phyloP scores from a whole-genome alignment of 768 basidiomycete species.

The Cystofilobasidium macerans region DNA sequence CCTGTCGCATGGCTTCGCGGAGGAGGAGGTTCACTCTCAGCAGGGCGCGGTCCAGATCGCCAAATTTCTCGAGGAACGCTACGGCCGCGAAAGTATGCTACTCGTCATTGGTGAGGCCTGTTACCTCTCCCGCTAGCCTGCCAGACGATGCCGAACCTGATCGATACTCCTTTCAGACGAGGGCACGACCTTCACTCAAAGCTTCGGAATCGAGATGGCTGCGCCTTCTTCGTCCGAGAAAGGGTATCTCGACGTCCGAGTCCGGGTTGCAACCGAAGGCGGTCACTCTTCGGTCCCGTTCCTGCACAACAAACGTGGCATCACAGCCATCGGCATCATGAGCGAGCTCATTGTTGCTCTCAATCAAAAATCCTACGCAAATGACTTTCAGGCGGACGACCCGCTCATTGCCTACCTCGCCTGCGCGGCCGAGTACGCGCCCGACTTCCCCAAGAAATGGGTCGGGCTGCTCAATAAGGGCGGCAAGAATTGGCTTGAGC shows the following conservation, averaged over 20 bases:
- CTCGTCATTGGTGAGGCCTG: constrained; percentile 29
- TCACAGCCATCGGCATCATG: constrained; percentile 35
- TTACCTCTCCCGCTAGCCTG: too few relatives aligned
- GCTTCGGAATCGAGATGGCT: constrained; percentile 33
- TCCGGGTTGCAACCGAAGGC: constrained; percentile 35
- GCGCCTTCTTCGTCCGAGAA: constrained; percentile 34
- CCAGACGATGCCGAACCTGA: too few relatives aligned
- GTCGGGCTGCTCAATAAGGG: constrained; percentile 28
- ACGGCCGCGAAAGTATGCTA: constrained; percentile 32
- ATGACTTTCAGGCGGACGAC: constrained; percentile 33
- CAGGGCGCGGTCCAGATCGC: constrained; percentile 35
- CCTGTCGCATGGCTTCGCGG: constrained; percentile 35
- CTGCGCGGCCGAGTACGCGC: constrained; percentile 31
- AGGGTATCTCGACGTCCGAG: constrained; percentile 35
- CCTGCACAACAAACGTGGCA: constrained; percentile 28
- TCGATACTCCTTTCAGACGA: constrained; percentile 4
- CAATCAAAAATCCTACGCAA: constrained; percentile 33
- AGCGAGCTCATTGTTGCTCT: constrained; percentile 30
- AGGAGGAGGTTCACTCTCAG: constrained; percentile 36
- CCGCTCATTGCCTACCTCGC: constrained; percentile 32
- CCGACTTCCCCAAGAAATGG: constrained; percentile 31
- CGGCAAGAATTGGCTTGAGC: constrained; percentile 28
- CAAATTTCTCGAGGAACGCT: constrained; percentile 33
- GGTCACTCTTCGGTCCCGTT: constrained; percentile 36
- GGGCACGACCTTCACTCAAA: constrained; percentile 13